These are phyloP conservation scores for Entomortierella lignicola DNA, from an alignment of 192 early-diverging fungal species.

Conservation along the genomic window DNA sequence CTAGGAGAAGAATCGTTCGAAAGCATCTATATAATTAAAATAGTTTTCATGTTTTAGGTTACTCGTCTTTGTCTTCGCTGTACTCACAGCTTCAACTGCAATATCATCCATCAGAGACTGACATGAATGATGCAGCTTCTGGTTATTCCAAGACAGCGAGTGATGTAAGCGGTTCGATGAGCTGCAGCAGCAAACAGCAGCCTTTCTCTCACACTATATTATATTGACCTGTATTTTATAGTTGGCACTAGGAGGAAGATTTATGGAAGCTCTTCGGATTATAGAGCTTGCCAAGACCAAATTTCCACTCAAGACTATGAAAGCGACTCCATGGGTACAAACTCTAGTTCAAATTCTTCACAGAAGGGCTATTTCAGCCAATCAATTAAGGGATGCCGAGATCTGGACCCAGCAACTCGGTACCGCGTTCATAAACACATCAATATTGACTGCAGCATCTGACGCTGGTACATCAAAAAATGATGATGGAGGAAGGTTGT, in stretches of 20 bases:
- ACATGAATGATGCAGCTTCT: conserved; percentile 31
- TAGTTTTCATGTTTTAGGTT: conserved; percentile 11
- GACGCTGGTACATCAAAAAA: background rate
- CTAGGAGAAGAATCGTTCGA: too few relatives aligned
- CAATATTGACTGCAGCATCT: background rate
- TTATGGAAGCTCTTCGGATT: conserved; percentile 23
- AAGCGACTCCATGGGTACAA: conserved; percentile 37
- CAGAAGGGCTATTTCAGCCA: conserved; percentile 17
- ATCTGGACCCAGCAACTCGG: conserved; percentile 27
- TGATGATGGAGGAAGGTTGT: background rate
- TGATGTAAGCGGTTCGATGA: conserved; percentile 18
- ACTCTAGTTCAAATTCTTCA: conserved; percentile 40
- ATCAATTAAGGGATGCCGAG: conserved; percentile 29
- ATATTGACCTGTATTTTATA: background rate
- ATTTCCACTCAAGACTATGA: conserved; percentile 30
- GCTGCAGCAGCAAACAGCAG: background rate
- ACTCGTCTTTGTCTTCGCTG: conserved; percentile 20
- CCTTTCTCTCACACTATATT: background rate
- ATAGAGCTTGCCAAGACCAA: conserved; percentile 21
- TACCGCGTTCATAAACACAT: conserved; percentile 10
- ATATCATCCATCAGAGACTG: conserved; percentile 21
- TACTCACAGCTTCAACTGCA: conserved; percentile 42
- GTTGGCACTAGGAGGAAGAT: conserved; percentile 16
- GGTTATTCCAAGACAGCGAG: conserved; percentile 25
- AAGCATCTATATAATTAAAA: background rate